phyloP scores from a whole-genome alignment of 2,329 filamentous ascomycete species.

The Aspergillus spinulosporus region DNA sequence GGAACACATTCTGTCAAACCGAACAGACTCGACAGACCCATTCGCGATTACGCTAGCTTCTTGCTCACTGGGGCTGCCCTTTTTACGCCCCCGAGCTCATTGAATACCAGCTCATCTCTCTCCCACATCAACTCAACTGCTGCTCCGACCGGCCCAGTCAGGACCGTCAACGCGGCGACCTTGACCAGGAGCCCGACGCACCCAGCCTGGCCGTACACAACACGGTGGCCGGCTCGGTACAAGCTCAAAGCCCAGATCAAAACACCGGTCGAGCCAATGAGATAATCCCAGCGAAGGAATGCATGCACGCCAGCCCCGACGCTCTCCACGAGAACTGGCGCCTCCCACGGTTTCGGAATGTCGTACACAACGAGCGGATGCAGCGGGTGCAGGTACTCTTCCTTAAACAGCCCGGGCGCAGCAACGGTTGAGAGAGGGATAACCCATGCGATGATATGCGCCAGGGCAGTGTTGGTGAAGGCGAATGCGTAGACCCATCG shows the following conservation, averaged over 20 bases:
- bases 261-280: conserved; percentile 45
- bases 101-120: conserved; percentile 48
- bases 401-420: conserved; percentile 38
- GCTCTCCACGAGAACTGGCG: conserved; percentile 30
- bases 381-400: conserved; percentile 34
- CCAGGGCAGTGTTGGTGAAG: conserved; percentile 40
- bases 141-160: conserved; percentile 49
- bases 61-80: conserved; percentile 32
- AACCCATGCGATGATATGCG: conserved; percentile 45
- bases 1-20: too few species aligned
- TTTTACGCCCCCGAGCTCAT: conserved; percentile 37
- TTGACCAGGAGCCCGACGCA: conserved; percentile 36
- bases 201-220: conserved; percentile 27
- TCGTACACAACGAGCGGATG: conserved; percentile 43
- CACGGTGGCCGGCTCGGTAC: conserved; percentile 32
- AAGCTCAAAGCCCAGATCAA: conserved; percentile 49
- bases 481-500: conserved; percentile 46
- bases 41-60: conserved; percentile 23
- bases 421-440: conserved; percentile 43
- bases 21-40: too few species aligned
- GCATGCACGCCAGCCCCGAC: conserved; percentile 46
- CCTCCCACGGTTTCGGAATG: conserved; percentile 37
- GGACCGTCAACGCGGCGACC: conserved; percentile 33
- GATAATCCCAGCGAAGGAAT: conserved; percentile 54
- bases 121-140: conserved; percentile 52